Evolutionary conservation across 2,329 filamentous ascomycete species (phyloP).

Genomic region (Pseudogymnoascus destructans): DNA sequence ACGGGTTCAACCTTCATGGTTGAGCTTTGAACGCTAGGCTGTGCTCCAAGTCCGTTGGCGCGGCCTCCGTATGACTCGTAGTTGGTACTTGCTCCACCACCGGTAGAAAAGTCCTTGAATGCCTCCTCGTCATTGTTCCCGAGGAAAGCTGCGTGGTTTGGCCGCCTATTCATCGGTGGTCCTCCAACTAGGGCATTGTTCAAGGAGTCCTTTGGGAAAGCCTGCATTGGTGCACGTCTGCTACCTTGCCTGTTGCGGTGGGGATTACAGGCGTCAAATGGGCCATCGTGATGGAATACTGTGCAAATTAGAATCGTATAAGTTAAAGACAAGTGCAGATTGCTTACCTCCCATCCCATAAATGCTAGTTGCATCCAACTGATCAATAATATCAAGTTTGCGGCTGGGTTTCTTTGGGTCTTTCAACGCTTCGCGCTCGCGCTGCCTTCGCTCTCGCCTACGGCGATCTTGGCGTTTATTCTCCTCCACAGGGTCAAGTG

Average conservation of each 20-base stretch:
- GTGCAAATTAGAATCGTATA: slow-evolving; percentile 10
- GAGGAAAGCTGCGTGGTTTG: slow-evolving; percentile 81
- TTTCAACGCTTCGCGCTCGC: slow-evolving; percentile 24
- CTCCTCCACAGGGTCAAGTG: slow-evolving; percentile 43
- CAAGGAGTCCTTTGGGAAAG: slow-evolving; percentile 80
- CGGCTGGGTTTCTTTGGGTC: slow-evolving; percentile 24
- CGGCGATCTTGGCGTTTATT: slow-evolving; percentile 44
- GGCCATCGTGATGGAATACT: slow-evolving; percentile 97
- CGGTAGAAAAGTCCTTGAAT: slow-evolving; percentile 59
- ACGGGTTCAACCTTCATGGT: slow-evolving; percentile 54
- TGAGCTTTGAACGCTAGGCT: slow-evolving; percentile 50
- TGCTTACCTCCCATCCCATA: slow-evolving; percentile 76
- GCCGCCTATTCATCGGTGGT: slow-evolving; percentile 67
- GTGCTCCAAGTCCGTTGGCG: slow-evolving; percentile 27
- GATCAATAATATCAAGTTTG: slow-evolving; percentile 80
- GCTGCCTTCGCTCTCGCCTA: slow-evolving; percentile 36
- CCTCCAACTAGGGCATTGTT: slow-evolving; percentile 87
- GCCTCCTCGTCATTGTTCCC: slow-evolving; percentile 70
- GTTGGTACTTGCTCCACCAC: slow-evolving; percentile 27
- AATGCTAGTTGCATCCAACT: slow-evolving; percentile 89
- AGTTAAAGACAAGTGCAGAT: background rate
- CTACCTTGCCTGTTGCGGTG: slow-evolving; percentile 80
- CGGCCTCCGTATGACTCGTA: slow-evolving; percentile 31
- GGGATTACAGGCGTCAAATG: slow-evolving; percentile 91
- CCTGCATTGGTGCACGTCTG: slow-evolving; percentile 83